phyloP scores from a whole-genome alignment of 768 basidiomycete genomes.

The Leccinum boreale region DNA sequence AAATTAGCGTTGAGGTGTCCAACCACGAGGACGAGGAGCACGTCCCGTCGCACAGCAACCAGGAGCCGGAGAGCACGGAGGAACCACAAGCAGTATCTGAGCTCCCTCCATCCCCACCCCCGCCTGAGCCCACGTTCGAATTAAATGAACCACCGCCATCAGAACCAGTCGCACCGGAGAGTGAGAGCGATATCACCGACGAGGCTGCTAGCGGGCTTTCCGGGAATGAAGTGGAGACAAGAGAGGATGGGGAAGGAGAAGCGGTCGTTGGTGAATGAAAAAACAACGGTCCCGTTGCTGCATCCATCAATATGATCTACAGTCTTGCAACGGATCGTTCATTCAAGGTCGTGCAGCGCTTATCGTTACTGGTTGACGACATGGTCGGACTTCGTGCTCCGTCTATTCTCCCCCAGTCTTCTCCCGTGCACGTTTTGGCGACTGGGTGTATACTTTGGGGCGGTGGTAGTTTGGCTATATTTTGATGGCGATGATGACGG shows the following conservation, averaged over 20 bases:
- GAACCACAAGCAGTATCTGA: slow-evolving; percentile 7
- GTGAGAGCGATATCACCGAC: slow-evolving; percentile 35
- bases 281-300: slow-evolving; percentile 19
- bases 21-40: slow-evolving; percentile 7
- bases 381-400: slow-evolving; percentile 11
- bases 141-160: slow-evolving; percentile 31
- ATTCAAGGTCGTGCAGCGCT: neutral
- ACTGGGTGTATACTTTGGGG: neutral
- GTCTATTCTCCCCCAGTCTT: slow-evolving; percentile 14
- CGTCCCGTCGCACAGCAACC: neutral
- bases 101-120: neutral
- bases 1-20: slow-evolving; percentile 1
- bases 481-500: neutral
- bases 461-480: neutral
- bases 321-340: neutral
- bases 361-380: slow-evolving; percentile 15
- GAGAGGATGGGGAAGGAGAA: slow-evolving; percentile 14
- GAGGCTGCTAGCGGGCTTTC: slow-evolving; percentile 20
- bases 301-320: neutral
- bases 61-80: neutral
- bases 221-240: slow-evolving; percentile 17
- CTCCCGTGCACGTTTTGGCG: neutral
- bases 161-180: slow-evolving; percentile 32
- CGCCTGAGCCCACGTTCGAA: slow-evolving; percentile 17
- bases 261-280: slow-evolving; percentile 5